phyloP scores from a whole-genome alignment of 148 eudicot genomes.

The Vaccinium macrocarpon region DNA sequence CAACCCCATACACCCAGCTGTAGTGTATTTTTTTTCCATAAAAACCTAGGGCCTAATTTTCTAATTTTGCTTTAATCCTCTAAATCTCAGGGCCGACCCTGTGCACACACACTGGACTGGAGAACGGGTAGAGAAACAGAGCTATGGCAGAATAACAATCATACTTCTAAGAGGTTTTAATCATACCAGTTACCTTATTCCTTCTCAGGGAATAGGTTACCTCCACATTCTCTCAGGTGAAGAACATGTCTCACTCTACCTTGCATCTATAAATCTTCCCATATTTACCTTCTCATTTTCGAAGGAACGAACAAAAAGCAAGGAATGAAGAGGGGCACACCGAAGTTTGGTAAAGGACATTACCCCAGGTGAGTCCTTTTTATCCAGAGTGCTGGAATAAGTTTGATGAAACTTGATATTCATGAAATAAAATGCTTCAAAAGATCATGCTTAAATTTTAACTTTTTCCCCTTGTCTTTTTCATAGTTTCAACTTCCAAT shows the following conservation, averaged over 20 bases:
- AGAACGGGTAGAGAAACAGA: neutral
- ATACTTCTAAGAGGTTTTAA: neutral
- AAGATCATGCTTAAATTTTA: neutral
- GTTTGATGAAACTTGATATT: neutral
- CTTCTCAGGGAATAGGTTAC: neutral
- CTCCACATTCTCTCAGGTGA: neutral
- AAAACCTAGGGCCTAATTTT: too few species aligned
- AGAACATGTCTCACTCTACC: neutral
- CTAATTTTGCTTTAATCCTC: too few species aligned
- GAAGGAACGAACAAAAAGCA: neutral
- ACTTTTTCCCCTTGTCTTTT: neutral
- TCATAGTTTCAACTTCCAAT: neutral
- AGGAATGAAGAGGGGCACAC: neutral
- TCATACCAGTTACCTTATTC: neutral
- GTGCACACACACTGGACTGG: neutral
- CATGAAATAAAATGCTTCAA: slow-evolving; percentile 7
- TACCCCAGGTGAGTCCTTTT: neutral
- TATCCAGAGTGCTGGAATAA: neutral
- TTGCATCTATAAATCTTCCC: neutral
- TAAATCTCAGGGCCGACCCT: too few species aligned
- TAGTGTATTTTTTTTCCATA: too few species aligned
- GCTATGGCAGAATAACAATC: neutral
- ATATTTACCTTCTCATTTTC: neutral
- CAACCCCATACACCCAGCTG: too few species aligned
- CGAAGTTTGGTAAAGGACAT: neutral